phyloP scores from a whole-genome alignment of 305 asterid genomes.

The Euphrasia arctica region DNA sequence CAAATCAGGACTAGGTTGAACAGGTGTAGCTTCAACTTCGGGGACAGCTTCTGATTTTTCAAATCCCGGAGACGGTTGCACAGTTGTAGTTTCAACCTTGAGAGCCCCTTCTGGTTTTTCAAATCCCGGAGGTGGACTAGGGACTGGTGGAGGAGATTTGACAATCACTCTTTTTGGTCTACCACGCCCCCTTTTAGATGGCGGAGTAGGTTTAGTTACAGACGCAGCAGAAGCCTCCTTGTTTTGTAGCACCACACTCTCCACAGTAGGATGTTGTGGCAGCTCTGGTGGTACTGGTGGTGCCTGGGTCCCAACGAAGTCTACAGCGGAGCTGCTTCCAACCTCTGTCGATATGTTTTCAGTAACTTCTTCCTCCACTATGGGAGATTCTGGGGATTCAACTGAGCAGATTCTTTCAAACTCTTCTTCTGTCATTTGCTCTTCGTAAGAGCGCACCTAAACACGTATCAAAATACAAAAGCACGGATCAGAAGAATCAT shows the following conservation, averaged over 20 bases:
- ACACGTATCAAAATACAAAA: conserved; percentile 23
- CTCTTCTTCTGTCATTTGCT: conserved; percentile 98
- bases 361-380: conserved; percentile 46
- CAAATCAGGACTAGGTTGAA: conserved; percentile 35
- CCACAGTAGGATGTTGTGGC: conserved; percentile 35
- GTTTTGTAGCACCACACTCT: conserved; percentile 34
- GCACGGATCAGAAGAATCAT: conserved; percentile 8
- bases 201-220: conserved; percentile 41
- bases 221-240: conserved; percentile 24
- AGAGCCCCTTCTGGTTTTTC: no score
- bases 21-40: conserved; percentile 43
- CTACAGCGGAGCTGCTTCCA: conserved; percentile 34
- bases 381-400: conserved; percentile 80
- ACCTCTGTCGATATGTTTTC: conserved; percentile 44
- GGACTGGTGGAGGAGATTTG: conserved; percentile 37
- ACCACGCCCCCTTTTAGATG: conserved; percentile 94
- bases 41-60: conserved; percentile 38
- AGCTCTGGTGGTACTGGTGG: conserved; percentile 33
- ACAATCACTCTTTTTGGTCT: conserved; percentile 76
- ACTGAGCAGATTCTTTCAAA: conserved; percentile 91
- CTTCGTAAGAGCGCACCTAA: conserved; percentile 97
- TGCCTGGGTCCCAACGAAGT: conserved; percentile 42
- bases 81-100: no score
- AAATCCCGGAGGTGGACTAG: conserved; percentile 15
- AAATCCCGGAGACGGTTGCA: conserved; percentile 29